Percentiles rank a stretch among this genome's conserved stretches.
Evolutionary conservation across 768 basidiomycete species (phyloP).

Genomic region (Guyanaporus albipodus): DNA sequence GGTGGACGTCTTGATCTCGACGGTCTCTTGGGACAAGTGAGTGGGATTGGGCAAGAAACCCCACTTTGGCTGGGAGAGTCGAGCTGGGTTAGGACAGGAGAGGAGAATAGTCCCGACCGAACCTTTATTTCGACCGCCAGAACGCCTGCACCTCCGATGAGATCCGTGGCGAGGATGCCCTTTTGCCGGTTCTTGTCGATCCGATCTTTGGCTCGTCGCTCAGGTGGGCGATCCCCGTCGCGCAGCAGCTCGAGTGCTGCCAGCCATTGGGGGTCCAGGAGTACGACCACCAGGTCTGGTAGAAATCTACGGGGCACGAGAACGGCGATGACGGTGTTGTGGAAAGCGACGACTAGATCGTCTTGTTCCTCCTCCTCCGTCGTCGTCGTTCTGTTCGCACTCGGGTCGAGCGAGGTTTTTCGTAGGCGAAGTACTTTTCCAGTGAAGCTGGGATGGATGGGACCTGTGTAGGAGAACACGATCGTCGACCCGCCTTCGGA

Average conservation of each 20-base stretch:
- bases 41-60: constrained; percentile 72
- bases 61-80: constrained; percentile 83
- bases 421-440: constrained; percentile 74
- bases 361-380: constrained; percentile 37
- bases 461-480: constrained; percentile 79
- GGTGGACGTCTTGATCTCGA: constrained; percentile 57
- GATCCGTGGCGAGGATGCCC: constrained; percentile 76
- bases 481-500: constrained; percentile 92
- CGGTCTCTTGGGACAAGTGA: constrained; percentile 59
- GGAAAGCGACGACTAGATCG: constrained; percentile 51
- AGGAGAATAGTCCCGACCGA: constrained; percentile 8
- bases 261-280: constrained; percentile 54
- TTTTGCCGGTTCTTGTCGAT: constrained; percentile 54
- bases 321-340: constrained; percentile 56
- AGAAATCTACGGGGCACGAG: constrained; percentile 62
- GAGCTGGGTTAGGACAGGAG: constrained; percentile 1
- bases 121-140: constrained; percentile 93
- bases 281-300: constrained; percentile 51
- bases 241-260: constrained; percentile 43
- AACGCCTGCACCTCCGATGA: constrained; percentile 55
- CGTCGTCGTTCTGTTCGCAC: constrained; percentile 20
- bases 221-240: constrained; percentile 50
- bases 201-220: constrained; percentile 50
- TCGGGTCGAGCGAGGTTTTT: constrained; percentile 41
- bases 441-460: constrained; percentile 44